Conservation (phyloP, 1,284 basidiomycete genomes). For the Coniferiporia sulphurascens region DNA sequence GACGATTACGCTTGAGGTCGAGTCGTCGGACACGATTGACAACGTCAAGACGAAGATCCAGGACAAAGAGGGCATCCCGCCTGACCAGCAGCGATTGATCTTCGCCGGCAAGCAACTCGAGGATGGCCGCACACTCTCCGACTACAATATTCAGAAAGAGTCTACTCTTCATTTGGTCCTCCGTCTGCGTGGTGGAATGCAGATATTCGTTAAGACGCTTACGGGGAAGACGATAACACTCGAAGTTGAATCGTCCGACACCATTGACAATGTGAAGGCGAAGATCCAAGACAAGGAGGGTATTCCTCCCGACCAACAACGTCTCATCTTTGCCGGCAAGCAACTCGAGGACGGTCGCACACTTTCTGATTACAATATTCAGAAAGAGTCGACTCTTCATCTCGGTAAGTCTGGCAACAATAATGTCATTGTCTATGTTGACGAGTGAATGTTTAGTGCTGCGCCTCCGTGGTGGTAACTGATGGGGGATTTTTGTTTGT, state of each 20-base stretch:
- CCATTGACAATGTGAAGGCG: conserved; percentile 69
- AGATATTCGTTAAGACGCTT: background rate
- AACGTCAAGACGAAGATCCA: conserved; percentile 47
- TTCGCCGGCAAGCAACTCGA: conserved; percentile 46
- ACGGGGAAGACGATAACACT: conserved; percentile 70
- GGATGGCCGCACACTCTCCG: conserved; percentile 32
- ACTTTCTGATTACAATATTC: conserved; percentile 63
- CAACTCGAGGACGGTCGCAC: conserved; percentile 68
- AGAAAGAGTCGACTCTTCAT: conserved; percentile 69
- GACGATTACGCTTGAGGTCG: conserved; percentile 56
- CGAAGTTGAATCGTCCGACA: conserved; percentile 77
- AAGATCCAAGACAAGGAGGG: conserved; percentile 78
- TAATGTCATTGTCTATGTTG: conserved; percentile 33
- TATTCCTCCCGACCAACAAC: conserved; percentile 69
- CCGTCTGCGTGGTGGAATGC: background rate
- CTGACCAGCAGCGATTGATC: conserved; percentile 47
- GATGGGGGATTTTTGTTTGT: conserved; percentile 13
- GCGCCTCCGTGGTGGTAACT: conserved; percentile 69
- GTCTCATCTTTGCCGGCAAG: conserved; percentile 74
- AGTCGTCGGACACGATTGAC: conserved; percentile 53
- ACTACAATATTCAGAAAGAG: conserved; percentile 36
- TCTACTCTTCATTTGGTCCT: conserved; percentile 55
- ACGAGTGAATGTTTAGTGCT: conserved; percentile 53
- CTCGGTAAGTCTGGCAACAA: conserved; percentile 39
- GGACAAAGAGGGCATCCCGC: conserved; percentile 46